phyloP scores from a whole-genome alignment of 192 early-diverging fungal species.

The Umbelopsis vinacea region DNA sequence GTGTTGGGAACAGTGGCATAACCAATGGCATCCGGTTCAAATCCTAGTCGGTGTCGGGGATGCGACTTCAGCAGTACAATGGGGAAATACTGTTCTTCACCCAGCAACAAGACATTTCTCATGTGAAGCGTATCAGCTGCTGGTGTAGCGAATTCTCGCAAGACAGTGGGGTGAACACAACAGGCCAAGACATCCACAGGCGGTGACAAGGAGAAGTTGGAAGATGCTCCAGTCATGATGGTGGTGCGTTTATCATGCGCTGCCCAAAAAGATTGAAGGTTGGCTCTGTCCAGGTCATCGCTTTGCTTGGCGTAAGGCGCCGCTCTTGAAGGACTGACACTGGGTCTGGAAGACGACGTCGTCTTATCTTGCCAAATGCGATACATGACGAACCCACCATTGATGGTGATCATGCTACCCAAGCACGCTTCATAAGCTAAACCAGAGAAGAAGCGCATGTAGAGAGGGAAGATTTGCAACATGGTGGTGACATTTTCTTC shows the following conservation, averaged over 20 bases:
- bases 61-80: slow-evolving; percentile 40
- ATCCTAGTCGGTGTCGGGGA: slow-evolving; percentile 39
- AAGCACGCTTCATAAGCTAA: slow-evolving; percentile 70
- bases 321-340: neutral
- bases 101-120: slow-evolving; percentile 41
- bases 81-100: slow-evolving; percentile 44
- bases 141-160: slow-evolving; percentile 34
- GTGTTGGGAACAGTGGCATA: slow-evolving; percentile 40
- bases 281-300: neutral
- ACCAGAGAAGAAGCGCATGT: slow-evolving; percentile 64
- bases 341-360: neutral
- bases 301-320: neutral
- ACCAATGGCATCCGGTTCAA: slow-evolving; percentile 43
- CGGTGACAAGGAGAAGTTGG: slow-evolving; percentile 28
- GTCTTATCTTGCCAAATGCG: slow-evolving; percentile 65
- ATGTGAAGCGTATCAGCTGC: slow-evolving; percentile 40
- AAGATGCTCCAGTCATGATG: slow-evolving; percentile 2
- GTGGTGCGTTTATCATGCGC: slow-evolving; percentile 4
- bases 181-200: slow-evolving; percentile 24
- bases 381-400: slow-evolving; percentile 74
- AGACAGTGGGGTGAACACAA: slow-evolving; percentile 46
- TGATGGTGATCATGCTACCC: slow-evolving; percentile 64
- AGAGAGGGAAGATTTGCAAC: slow-evolving; percentile 73
- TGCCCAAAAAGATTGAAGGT: neutral
- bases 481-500: slow-evolving; percentile 63